Evolutionary conservation across 2,329 filamentous ascomycete species (phyloP).

Genomic region (Taxawa tesnikishii): DNA sequence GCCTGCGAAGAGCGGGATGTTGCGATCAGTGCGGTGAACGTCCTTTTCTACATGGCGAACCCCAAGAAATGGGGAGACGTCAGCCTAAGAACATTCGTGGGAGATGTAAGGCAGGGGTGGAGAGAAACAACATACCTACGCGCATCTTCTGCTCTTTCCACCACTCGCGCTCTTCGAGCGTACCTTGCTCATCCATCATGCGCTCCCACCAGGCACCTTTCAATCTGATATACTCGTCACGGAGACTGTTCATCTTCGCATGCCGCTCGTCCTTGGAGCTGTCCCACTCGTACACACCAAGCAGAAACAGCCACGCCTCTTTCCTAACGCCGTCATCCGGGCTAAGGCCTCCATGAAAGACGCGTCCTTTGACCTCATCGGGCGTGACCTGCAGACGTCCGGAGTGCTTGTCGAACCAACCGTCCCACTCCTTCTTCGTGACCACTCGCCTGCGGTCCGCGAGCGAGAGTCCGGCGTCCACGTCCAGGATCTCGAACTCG

Average conservation of each 20-base stretch:
- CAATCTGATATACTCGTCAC: slow-evolving; percentile 87
- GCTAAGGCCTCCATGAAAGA: slow-evolving; percentile 89
- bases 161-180: slow-evolving; percentile 78
- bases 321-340: slow-evolving; percentile 85
- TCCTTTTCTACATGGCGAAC: slow-evolving; percentile 71
- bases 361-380: slow-evolving; percentile 91
- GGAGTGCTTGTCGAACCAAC: slow-evolving; percentile 66
- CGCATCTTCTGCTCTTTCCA: slow-evolving; percentile 90
- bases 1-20: slow-evolving; percentile 86
- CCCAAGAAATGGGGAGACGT: slow-evolving; percentile 42
- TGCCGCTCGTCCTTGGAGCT: slow-evolving; percentile 76
- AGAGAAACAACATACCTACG: slow-evolving; percentile 57
- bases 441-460: slow-evolving; percentile 68
- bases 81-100: slow-evolving; percentile 17
- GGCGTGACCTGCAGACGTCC: slow-evolving; percentile 68
- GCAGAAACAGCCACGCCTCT: slow-evolving; percentile 89
- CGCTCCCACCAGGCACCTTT: slow-evolving; percentile 96
- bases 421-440: slow-evolving; percentile 77
- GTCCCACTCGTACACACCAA: slow-evolving; percentile 89
- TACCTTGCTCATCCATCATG: slow-evolving; percentile 68
- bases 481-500: slow-evolving; percentile 86
- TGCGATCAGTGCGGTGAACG: slow-evolving; percentile 91
- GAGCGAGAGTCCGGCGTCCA: slow-evolving; percentile 60
- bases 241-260: slow-evolving; percentile 67
- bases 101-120: slow-evolving; percentile 1